Evolutionary conservation across 2,329 filamentous ascomycete genomes (phyloP).

Genomic region (Ustulina deusta): DNA sequence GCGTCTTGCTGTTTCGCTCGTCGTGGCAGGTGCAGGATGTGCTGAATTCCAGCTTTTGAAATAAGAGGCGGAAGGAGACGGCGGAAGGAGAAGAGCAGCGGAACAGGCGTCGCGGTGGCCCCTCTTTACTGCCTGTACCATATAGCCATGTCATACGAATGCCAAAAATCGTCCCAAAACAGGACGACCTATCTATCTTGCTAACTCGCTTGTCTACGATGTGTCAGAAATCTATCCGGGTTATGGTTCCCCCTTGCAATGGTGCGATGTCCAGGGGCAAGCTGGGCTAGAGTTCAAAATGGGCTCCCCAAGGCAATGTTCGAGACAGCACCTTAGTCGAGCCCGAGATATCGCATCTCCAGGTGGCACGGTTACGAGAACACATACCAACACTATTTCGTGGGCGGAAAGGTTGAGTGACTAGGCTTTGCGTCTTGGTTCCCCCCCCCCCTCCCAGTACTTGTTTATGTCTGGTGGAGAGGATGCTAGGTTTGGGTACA

Average conservation of each 20-base stretch:
- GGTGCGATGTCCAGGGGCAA: neutral
- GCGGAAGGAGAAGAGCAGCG: conserved; percentile 40
- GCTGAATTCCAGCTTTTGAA: conserved; percentile 43
- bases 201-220: neutral
- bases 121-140: conserved; percentile 50
- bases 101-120: conserved; percentile 46
- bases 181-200: neutral
- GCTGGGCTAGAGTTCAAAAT: neutral
- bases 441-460: neutral
- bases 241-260: neutral
- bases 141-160: conserved; percentile 52
- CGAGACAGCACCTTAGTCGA: neutral
- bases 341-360: too few relatives aligned
- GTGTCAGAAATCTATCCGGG: neutral
- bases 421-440: neutral
- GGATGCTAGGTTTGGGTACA: too few relatives aligned
- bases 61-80: conserved; percentile 39
- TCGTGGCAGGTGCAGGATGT: conserved; percentile 34
- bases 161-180: conserved; percentile 46
- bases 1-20: conserved; percentile 36
- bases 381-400: too few relatives aligned
- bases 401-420: neutral
- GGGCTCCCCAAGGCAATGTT: neutral
- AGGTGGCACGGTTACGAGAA: neutral
- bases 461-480: neutral